A percentile compares a stretch with the other conserved stretches of the same genome.
Evolutionary conservation across 164 flowering plant species (phyloP).

Genomic region (Umbilicus rupestris): DNA sequence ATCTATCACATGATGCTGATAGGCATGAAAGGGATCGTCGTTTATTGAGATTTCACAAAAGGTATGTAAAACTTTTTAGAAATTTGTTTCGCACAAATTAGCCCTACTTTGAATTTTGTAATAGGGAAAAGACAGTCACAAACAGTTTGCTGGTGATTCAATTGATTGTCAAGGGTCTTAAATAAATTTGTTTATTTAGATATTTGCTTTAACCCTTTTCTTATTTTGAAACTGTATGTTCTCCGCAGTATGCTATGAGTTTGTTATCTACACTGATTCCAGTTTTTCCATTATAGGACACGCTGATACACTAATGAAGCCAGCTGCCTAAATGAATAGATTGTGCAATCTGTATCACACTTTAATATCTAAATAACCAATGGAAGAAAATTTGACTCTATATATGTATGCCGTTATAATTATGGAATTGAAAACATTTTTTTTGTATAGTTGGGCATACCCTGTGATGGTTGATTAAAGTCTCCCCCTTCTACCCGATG

Average conservation of each 20-base stretch:
- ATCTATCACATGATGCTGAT: slow-evolving; percentile 81
- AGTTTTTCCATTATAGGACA: not conserved
- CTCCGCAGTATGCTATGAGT: not conserved
- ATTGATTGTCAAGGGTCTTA: not conserved
- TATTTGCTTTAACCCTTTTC: not conserved
- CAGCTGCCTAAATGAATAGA: not conserved
- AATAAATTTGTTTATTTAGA: too few species aligned
- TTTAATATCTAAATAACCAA: not conserved
- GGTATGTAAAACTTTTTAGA: slow-evolving; percentile 29
- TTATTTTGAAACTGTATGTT: not conserved
- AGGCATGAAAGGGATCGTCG: slow-evolving; percentile 91
- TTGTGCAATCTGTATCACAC: not conserved
- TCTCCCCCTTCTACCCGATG: not conserved
- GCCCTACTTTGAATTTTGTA: not conserved
- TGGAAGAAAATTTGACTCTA: not conserved
- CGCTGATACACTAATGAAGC: not conserved
- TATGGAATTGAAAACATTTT: not conserved
- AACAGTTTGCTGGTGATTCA: not conserved
- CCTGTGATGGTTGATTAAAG: not conserved
- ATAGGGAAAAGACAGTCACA: not conserved
- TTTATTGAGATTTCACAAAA: slow-evolving; percentile 76
- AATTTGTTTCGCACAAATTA: not conserved
- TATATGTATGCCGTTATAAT: not conserved
- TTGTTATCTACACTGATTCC: not conserved
- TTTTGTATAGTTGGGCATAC: not conserved